Percentiles rank a stretch among this genome's conserved stretches.
phyloP scores from a whole-genome alignment of 345 rosid species.

The Jatropha curcas region DNA sequence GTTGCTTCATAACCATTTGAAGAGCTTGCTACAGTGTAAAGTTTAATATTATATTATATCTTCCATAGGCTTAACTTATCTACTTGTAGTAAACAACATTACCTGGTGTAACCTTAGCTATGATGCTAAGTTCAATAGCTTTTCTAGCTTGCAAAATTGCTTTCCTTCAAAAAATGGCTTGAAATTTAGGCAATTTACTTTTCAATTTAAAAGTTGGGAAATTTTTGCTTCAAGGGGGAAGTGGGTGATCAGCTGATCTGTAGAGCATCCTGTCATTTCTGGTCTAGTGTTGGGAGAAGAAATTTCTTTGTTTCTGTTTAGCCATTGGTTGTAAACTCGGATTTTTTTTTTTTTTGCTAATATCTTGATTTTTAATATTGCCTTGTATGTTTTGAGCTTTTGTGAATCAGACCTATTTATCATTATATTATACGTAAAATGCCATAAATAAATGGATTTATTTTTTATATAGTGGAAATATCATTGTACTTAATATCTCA shows the following conservation, averaged over 20 bases:
- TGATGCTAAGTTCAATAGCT: not conserved
- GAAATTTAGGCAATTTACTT: not conserved
- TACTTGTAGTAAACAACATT: not conserved
- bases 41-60: not conserved
- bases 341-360: too few species aligned
- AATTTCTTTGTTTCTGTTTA: not conserved
- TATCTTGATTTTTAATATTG: not conserved
- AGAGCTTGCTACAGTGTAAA: not conserved
- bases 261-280: not conserved
- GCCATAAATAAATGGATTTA: not conserved
- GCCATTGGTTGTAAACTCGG: not conserved
- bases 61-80: not conserved
- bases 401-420: not conserved
- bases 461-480: too few species aligned
- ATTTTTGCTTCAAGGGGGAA: not conserved
- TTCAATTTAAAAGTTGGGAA: not conserved
- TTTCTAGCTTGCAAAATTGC: not conserved
- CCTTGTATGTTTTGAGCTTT: not conserved
- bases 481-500: constrained; percentile 35
- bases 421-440: too few species aligned
- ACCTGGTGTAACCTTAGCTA: not conserved
- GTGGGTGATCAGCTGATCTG: not conserved
- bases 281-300: not conserved
- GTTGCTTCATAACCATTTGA: not conserved
- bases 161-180: not conserved